Conservation (phyloP, 2,329 filamentous ascomycete genomes). For the Talaromyces sp. region DNA sequence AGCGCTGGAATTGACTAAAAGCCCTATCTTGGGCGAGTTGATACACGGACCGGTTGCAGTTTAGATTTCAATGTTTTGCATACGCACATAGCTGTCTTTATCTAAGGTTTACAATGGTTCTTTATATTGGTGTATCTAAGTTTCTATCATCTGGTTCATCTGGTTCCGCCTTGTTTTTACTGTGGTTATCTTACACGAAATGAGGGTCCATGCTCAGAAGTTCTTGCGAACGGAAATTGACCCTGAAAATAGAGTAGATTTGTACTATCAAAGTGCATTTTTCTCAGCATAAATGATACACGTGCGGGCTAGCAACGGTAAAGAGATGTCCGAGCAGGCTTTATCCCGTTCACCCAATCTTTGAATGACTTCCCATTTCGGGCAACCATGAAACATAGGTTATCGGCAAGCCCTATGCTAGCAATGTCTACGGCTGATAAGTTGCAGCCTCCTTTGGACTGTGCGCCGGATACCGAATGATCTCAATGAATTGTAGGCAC, state of each 20-base stretch:
- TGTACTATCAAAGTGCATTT: too few species aligned
- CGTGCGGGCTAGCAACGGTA: background rate
- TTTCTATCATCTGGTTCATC: background rate
- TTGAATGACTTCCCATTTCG: background rate
- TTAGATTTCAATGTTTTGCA: background rate
- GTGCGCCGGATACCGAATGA: background rate
- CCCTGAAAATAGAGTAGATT: background rate
- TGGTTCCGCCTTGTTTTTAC: background rate
- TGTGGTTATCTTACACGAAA: background rate
- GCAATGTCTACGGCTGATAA: background rate
- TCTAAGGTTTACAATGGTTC: background rate
- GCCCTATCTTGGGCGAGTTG: conserved; percentile 51
- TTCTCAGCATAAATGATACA: background rate
- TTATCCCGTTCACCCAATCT: too few species aligned
- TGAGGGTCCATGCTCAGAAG: background rate
- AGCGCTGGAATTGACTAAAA: conserved; percentile 89
- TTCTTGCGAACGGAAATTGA: background rate
- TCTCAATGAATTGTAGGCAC: background rate
- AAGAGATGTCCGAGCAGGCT: background rate
- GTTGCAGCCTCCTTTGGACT: background rate
- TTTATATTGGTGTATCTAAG: background rate
- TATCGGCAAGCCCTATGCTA: background rate
- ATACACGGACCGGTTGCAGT: conserved; percentile 37
- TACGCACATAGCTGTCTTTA: background rate
- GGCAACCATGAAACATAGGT: background rate